Base-by-base conservation (phyloP, 441 rosid genomes). In the Isatis lusitanica region DNA sequence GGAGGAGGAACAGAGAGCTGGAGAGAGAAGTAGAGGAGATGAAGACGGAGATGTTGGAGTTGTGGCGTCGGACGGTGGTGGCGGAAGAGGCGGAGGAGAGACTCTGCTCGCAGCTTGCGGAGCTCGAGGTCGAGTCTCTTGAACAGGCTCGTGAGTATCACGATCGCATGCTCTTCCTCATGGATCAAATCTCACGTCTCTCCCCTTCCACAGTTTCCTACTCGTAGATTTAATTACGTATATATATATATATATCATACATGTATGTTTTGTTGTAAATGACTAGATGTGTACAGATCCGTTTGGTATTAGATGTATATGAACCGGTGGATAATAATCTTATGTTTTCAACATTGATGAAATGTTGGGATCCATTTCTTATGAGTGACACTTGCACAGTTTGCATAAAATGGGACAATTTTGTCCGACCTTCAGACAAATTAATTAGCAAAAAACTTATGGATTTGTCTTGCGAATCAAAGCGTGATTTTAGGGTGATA, bases 41-140 rank as follows among this genome's bases (percentile, higher is more conserved):
- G 83, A 65, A 46, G 64, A 53, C 11, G 15, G 74, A 61, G 36
- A 63, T 56, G 79, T 2, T 74, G 16, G 30, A 53, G 69, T 10
- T 74, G 69, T 80, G 77, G 83, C 77, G 73, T 73, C 79, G 88
- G 69, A 81, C 86, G 35, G 60, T 85, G 26, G 81, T 87, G 65
- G 88, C 89, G 0, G 93, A 90, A 82, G 95, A 90, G 72, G 96
- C 85, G 1, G 95, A 87, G 76, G 95, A 90, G 79, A 67, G 87
- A 60, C 85, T 85, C 40, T 87, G 96, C 79, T 79, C 86, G 12
- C 93, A 87, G 85, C 85, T 88, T 5, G 96, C 92, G 4, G 96
- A 90, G 77, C 83, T 88, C 4, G 96, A 90, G 75, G 94, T 89
- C 0, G 94, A 90, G 81, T 80, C 90, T 31, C 83, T 87, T 26